Conservation (phyloP, 2,329 filamentous ascomycete species). For the Beauveria pseudobassiana region DNA sequence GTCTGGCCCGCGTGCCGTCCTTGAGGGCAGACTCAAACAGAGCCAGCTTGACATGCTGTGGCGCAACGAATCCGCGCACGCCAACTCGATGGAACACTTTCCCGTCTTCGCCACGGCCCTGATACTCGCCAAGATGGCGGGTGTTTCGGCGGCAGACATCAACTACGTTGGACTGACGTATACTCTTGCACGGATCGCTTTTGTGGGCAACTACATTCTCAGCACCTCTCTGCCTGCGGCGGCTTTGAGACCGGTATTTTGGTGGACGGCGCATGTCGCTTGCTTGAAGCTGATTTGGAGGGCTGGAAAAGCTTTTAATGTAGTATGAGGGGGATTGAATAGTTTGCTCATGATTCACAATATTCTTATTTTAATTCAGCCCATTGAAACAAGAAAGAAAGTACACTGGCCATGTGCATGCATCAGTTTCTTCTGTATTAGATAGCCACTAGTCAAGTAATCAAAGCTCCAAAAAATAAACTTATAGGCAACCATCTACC, state of each 20-base stretch:
- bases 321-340: not conserved
- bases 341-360: not conserved
- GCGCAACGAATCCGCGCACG: constrained; percentile 7
- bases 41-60: not conserved
- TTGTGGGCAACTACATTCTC: not conserved
- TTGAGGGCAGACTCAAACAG: constrained; percentile 1
- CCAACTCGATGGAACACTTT: constrained; percentile 9
- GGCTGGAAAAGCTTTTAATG: not conserved
- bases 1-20: constrained; percentile 2
- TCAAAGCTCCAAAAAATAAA: too few relatives aligned
- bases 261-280: constrained; percentile 1
- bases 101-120: constrained; percentile 4
- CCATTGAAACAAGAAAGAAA: too few relatives aligned
- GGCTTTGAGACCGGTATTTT: not conserved
- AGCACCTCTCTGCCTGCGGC: not conserved
- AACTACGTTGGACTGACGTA: constrained; percentile 2
- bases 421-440: not conserved
- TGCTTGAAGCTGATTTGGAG: constrained; percentile 8
- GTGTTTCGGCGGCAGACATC: not conserved
- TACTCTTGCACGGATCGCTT: not conserved
- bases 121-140: constrained; percentile 2
- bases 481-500: not conserved
- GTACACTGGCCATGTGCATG: too few relatives aligned
- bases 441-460: too few relatives aligned
- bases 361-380: too few relatives aligned